Base-by-base conservation (phyloP, 352 stramenopile species). In the Phytophthora hibernalis region DNA sequence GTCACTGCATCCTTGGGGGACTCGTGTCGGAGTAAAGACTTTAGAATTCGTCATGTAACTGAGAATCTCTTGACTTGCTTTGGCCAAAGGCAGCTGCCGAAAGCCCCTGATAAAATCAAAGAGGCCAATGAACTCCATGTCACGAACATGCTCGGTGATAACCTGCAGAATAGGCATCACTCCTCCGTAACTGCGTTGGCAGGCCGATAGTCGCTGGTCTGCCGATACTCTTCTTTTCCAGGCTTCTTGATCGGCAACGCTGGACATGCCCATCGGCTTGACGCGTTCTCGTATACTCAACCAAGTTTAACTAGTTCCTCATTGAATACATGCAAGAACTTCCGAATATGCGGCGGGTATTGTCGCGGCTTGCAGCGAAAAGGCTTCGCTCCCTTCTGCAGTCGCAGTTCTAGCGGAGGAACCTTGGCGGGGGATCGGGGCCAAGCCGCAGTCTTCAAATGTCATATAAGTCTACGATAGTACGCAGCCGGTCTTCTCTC, bases 11-110 rank as follows among this genome's bases (percentile, higher is more conserved):
- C 52, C 38, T 16, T 51, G 52, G 6, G 37, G 52, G 20, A 51
- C 52, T 15, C 40, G 38, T 8, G 30, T 45, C 15, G 21, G 52
- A 12, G 38, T 60, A 22, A 38, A 50, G 0, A 51, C 24, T 43
- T 60, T 66, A 1, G 30, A 16, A 13, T 77, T 50, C 6, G 54
- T 77, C 53, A 70, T 72, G 53, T 66, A 78, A 5, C 40, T 8
- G n/a, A n/a, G n/a, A n/a, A n/a, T n/a, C n/a, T n/a, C n/a, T n/a
- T n/a, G n/a, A n/a, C n/a, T n/a, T n/a, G 22, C 22, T n/a, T 60
- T 45, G 21, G 52, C 52, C 1, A 60, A 11, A 22, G 52, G 30
- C 7, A 51, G 13, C n/a, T 60, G 40, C 52, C 52, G 31, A 33
- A 26, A 42, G 4, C 37, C 52, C 16, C 62, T 65, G 16, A 72